These are phyloP conservation scores for Fusarium brevicatenulatum DNA, from an alignment of 2,329 filamentous ascomycete species.

Conservation along the genomic window DNA sequence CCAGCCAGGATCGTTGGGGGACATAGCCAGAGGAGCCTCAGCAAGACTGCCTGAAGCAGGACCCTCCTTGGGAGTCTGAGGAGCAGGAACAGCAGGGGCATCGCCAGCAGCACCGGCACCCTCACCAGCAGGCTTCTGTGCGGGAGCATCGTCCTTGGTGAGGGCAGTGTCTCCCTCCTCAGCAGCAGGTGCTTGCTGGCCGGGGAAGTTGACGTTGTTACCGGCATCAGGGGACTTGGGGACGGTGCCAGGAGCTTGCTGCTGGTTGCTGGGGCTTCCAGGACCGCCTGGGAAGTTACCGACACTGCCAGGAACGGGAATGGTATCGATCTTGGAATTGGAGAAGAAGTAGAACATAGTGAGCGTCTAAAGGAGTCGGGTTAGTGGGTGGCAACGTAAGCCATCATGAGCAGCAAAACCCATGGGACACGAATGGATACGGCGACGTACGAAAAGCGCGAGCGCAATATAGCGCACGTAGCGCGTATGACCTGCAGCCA, in stretches of 20 bases:
- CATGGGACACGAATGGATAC: not conserved
- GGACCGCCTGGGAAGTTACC: conserved; percentile 41
- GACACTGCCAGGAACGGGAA: conserved; percentile 40
- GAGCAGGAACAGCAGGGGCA: not conserved
- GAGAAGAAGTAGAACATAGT: conserved; percentile 84
- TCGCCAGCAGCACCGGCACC: conserved; percentile 10
- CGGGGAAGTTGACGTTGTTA: conserved; percentile 41
- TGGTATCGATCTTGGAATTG: conserved; percentile 60
- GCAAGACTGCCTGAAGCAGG: conserved; percentile 48
- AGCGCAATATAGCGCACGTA: conserved; percentile 83
- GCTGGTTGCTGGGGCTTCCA: conserved; percentile 29
- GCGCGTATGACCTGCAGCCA: conserved; percentile 76
- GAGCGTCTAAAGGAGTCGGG: conserved; percentile 25
- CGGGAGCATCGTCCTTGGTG: conserved; percentile 31
- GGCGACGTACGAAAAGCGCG: conserved; percentile 78
- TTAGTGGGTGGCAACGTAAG: conserved; percentile 25
- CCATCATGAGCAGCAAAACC: not conserved
- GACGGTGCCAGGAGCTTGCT: conserved; percentile 36
- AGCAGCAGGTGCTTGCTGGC: conserved; percentile 26
- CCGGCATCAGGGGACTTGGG: conserved; percentile 33
- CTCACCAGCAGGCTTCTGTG: conserved; percentile 35
- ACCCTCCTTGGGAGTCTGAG: conserved; percentile 34
- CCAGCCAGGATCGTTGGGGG: conserved; percentile 64
- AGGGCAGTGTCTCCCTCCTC: conserved; percentile 30
- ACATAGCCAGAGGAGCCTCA: conserved; percentile 56